A percentile compares a stretch with the other conserved stretches of the same genome.
phyloP scores from a whole-genome alignment of 1,139 yeast genomes.

The Yamadazyma diddensiae region DNA sequence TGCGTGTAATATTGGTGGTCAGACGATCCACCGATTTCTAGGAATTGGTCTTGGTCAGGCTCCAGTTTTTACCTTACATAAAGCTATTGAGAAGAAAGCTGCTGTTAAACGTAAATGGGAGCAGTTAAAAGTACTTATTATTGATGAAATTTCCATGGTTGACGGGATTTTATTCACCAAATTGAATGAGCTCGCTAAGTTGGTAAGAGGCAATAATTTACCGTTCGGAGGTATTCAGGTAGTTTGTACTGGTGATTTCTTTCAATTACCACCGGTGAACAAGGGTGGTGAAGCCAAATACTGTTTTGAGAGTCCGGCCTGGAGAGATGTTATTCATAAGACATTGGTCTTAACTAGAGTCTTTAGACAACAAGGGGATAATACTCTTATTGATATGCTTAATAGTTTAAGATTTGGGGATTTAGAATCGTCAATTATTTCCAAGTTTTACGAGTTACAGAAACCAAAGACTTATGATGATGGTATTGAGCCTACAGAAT shows the following conservation, averaged over 20 bases:
- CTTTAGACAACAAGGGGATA: conserved; percentile 72
- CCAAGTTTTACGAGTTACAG: conserved; percentile 45
- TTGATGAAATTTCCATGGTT: conserved; percentile 85
- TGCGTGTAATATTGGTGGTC: conserved; percentile 83
- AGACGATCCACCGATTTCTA: conserved; percentile 73
- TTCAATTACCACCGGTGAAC: conserved; percentile 80
- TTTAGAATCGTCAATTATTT: conserved; percentile 43
- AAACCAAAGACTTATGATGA: conserved; percentile 60
- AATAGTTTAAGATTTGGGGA: conserved; percentile 71
- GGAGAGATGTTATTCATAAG: conserved; percentile 53
- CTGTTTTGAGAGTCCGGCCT: conserved; percentile 57
- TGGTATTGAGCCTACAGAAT: conserved; percentile 78
- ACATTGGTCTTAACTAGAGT: conserved; percentile 62
- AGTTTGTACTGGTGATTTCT: conserved; percentile 79
- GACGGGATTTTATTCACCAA: conserved; percentile 67
- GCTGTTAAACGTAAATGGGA: conserved; percentile 55
- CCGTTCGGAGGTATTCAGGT: conserved; percentile 86
- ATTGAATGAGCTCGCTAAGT: conserved; percentile 58
- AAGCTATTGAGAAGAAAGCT: conserved; percentile 45
- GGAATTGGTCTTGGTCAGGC: conserved; percentile 75
- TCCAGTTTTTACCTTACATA: conserved; percentile 39
- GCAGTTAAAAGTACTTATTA: conserved; percentile 56
- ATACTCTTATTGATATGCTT: conserved; percentile 65
- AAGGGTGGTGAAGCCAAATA: conserved; percentile 38
- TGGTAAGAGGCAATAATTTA: conserved; percentile 36